Conservation (phyloP, 768 basidiomycete species). For the Multifurca ochricompacta region DNA sequence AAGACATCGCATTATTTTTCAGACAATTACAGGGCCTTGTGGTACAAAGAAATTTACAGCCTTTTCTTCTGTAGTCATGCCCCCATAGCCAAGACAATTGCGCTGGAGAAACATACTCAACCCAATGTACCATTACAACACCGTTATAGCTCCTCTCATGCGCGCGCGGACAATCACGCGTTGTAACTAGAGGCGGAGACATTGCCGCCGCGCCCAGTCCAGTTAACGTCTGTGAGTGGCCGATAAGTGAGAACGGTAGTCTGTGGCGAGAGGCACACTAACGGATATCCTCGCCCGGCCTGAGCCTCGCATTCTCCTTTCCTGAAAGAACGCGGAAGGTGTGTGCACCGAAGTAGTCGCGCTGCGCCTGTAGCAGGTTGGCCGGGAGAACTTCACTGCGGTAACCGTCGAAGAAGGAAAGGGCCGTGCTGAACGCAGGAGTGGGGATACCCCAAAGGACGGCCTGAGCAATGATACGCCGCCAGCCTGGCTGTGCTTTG, state of each 20-base stretch:
- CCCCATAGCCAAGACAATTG: not conserved
- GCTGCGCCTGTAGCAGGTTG: conserved; percentile 93
- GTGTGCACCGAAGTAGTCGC: conserved; percentile 99
- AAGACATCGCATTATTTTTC: not conserved
- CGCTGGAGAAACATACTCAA: not conserved
- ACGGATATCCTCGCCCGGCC: conserved; percentile 83
- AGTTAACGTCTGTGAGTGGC: conserved; percentile 75
- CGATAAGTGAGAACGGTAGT: conserved; percentile 8
- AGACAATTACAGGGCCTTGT: conserved; percentile 1
- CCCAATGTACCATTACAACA: not conserved
- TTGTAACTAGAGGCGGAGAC: conserved; percentile 86
- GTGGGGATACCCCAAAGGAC: conserved; percentile 97
- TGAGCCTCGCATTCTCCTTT: conserved; percentile 79
- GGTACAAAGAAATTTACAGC: conserved; percentile 9
- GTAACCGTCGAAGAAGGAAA: conserved; percentile 99
- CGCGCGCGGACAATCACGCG: conserved; percentile 35
- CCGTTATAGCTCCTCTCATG: not conserved
- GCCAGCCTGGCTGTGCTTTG: conserved; percentile 96
- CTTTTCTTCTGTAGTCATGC: not conserved
- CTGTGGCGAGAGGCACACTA: conserved; percentile 29
- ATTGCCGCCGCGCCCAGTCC: conserved; percentile 96
- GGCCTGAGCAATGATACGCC: conserved; percentile 92
- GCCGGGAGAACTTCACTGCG: conserved; percentile 91
- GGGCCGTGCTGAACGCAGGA: conserved; percentile 95
- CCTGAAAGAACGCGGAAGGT: conserved; percentile 93